Base-by-base conservation (phyloP, 2,329 filamentous ascomycete species). In the Fusarium sp. region DNA sequence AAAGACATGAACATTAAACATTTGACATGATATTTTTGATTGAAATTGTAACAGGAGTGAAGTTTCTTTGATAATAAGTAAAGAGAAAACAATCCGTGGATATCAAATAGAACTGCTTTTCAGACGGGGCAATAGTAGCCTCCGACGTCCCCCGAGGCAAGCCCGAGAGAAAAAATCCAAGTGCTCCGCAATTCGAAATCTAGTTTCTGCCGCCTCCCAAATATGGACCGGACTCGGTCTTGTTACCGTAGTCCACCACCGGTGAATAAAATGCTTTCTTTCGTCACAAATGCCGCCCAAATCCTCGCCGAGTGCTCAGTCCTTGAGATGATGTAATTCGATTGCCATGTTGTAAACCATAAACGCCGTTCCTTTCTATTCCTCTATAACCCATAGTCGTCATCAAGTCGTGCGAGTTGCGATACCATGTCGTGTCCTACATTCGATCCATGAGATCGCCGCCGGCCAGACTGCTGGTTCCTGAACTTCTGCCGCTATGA, bases 391-490 rank as follows among this genome's bases (percentile, higher is more conserved):
- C 79, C 77, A 75, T 77, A 75, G 63, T 75, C 67, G 69, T 82
- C 81, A 77, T 82, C 76, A 82, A 76, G 71, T 82, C 81, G 76
- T 82, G 72, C 64, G 74, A 74, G 72, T 73, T 70, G 74, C 74
- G 61, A 69, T 60, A 38, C 68, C 67, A 72, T 61, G 72, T 63
- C 64, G 69, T 74, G 60, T 69, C 49, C 70, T 82, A 86, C 75
- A 82, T 80, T 67, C 88, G 84, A 72, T 91, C 89, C 78, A 87
- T 87, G 61, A 92, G 82, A 77, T 93, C 91, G 58, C 88, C 89
- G 40, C 93, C 93, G 27, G 92, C 90, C 66, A 96, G 85, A 74
- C 93, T 97, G 77, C 91, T 93, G 48, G 88, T 90, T 44, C 92
- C 88, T 46, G 93, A 96, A 63, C 92, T 95, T 73, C 91, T 90